Evolutionary conservation across 768 basidiomycete genomes (phyloP).

Genomic region (Kwoniella dendrophila): DNA sequence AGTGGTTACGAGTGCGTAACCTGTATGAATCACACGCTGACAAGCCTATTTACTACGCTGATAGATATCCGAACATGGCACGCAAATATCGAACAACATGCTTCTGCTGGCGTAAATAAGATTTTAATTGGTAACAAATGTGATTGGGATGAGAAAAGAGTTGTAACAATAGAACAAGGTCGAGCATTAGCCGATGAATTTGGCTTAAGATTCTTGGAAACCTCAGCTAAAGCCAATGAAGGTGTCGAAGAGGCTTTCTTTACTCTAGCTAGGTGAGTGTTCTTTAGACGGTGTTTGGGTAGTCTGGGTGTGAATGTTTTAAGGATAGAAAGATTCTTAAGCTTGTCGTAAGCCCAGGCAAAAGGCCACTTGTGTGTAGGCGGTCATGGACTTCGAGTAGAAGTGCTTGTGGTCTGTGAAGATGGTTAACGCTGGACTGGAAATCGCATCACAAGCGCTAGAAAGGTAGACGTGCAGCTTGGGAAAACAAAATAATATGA

Average conservation of each 20-base stretch:
- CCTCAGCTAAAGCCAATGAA: conserved; percentile 93
- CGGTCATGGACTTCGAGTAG: too few relatives aligned
- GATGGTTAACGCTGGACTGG: too few relatives aligned
- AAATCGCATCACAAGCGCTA: too few relatives aligned
- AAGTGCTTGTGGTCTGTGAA: too few relatives aligned
- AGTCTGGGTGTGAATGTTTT: too few relatives aligned
- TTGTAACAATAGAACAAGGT: conserved; percentile 88
- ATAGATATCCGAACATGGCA: conserved; percentile 98
- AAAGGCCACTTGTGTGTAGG: too few relatives aligned
- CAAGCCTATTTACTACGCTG: neutral
- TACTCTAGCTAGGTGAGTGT: conserved; percentile 81
- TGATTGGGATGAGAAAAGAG: conserved; percentile 95
- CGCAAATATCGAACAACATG: conserved; percentile 95
- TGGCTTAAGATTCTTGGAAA: conserved; percentile 96
- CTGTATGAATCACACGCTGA: neutral
- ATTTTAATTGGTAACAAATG: conserved; percentile 98
- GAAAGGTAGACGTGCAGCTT: too few relatives aligned
- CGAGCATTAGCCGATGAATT: conserved; percentile 88
- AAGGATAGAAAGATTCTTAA: too few relatives aligned
- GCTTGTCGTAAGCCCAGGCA: too few relatives aligned
- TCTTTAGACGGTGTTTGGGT: too few relatives aligned
- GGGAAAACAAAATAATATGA: too few relatives aligned
- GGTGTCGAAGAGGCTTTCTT: conserved; percentile 99
- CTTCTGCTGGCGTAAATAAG: conserved; percentile 98
- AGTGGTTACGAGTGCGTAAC: neutral